phyloP scores from a whole-genome alignment of 1,139 yeast genomes.

The Hyphopichia khmerensis region DNA sequence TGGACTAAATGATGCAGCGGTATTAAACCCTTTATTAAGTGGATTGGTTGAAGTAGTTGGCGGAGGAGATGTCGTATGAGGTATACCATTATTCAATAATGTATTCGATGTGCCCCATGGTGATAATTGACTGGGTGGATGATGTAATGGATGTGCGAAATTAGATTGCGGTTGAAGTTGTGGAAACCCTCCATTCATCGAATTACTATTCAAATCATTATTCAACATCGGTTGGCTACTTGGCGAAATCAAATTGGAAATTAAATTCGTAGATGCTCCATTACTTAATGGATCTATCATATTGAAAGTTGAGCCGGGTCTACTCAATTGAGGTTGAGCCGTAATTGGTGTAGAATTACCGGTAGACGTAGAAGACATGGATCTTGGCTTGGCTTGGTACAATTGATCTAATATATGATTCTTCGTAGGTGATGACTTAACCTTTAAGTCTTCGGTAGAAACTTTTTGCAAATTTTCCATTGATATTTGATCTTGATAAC shows the following conservation, averaged over 20 bases:
- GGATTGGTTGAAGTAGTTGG: background rate
- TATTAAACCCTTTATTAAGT: background rate
- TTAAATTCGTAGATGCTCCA: background rate
- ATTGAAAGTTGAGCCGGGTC: constrained; percentile 1
- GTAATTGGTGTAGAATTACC: constrained; percentile 15
- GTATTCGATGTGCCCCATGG: constrained; percentile 16
- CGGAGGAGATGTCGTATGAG: background rate
- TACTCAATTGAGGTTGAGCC: constrained; percentile 3
- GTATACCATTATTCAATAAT: constrained; percentile 7
- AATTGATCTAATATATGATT: constrained; percentile 35
- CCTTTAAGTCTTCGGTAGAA: background rate
- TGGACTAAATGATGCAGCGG: background rate
- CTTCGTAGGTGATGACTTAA: constrained; percentile 15
- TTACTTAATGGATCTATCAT: constrained; percentile 4
- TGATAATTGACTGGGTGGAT: constrained; percentile 7
- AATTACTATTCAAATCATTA: background rate
- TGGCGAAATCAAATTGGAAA: background rate
- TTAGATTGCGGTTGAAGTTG: background rate
- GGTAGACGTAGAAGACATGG: constrained; percentile 17
- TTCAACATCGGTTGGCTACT: background rate
- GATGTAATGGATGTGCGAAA: background rate
- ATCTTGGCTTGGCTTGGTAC: constrained; percentile 32
- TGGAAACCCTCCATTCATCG: background rate
- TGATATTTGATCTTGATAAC: constrained; percentile 4
- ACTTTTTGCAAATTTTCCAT: background rate